Conservation (phyloP, 208 protist genomes). For the Trypanosoma theileri region DNA sequence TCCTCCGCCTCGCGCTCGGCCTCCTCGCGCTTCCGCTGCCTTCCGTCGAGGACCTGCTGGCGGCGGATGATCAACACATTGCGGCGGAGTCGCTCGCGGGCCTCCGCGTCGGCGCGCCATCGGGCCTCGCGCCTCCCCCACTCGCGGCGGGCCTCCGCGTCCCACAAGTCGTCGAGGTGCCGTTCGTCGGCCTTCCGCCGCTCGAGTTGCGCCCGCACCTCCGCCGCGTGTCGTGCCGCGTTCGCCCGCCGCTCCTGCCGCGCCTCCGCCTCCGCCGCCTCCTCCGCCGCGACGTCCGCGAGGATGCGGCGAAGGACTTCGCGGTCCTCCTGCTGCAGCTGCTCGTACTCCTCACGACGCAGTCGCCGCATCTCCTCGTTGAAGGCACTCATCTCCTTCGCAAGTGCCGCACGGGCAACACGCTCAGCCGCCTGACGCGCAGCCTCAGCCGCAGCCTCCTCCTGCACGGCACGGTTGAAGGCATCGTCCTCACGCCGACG, state of each 20-base stretch:
- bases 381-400: too few species aligned
- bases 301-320: not conserved
- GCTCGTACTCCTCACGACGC: too few species aligned
- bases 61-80: constrained; percentile 75
- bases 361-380: too few species aligned
- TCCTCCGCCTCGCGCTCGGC: constrained; percentile 40
- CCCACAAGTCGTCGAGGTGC: constrained; percentile 74
- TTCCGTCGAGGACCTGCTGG: constrained; percentile 79
- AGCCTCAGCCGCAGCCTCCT: constrained; percentile 31
- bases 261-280: constrained; percentile 23
- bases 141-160: constrained; percentile 74
- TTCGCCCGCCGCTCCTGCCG: constrained; percentile 6
- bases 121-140: constrained; percentile 80
- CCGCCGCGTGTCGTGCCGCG: constrained; percentile 37
- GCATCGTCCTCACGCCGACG: constrained; percentile 46
- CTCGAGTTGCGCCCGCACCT: constrained; percentile 42
- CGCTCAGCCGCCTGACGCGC: too few species aligned
- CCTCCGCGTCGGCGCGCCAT: constrained; percentile 64
- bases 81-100: constrained; percentile 60
- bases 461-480: constrained; percentile 70
- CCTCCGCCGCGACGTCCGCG: constrained; percentile 71
- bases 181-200: constrained; percentile 53
- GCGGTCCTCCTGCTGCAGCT: constrained; percentile 4
- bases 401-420: too few species aligned
- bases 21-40: constrained; percentile 42